Evolutionary conservation across 805 yeast species (phyloP), one percentile per base, ranked within the genome.

Genomic region (Yarrowia hollandica): DNA sequence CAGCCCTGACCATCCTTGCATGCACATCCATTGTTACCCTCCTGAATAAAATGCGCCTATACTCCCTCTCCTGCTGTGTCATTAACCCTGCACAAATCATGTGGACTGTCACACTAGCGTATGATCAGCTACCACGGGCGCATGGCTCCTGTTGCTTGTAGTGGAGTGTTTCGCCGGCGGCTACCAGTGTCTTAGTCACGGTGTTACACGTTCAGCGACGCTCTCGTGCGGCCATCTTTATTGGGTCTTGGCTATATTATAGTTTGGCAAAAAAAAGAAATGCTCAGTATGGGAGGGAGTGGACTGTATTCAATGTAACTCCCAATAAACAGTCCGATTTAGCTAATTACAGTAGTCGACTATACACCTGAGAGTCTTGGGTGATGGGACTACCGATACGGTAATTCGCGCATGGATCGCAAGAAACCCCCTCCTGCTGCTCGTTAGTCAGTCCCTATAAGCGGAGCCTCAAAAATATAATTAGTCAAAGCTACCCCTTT

Each of bases 1-100:
- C 35, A 44, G 52, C 52, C 52, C 52, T 44, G 52, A 44, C 52
- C 52, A 44, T 44, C 52, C 35, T 19, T 44, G 52, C 52, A 44
- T 26, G 23, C n/a, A n/a, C 19, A 16, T 10, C 8, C n/a, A 12
- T 3, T 15, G 28, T 39, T 39, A 39, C 46, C 46, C 46, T 39
- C 19, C 30, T 18, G 26, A n/a, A 38, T 35, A 14, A 10, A n/a
- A 3, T 5, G 21, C 30, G 23, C 23, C 19, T 15, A 22, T 23
- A 10, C 19, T 14, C n/a, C 31, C n/a, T 15, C 15, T 19, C 16
- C n/a, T n/a, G 18, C 15, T 22, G 14, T 8, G 11, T 14, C 28
- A 12, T 12, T 19, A 38, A 22, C 44, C 44, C 44, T 38, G 44
- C 44, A 38, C 44, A 5, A 14, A 19, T 4, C 30, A 38, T 38